A percentile compares a stretch with the other conserved stretches of the same genome.
These are phyloP conservation scores for Pythium chondricola DNA, from an alignment of 352 stramenopile genomes.

Conservation along the genomic window DNA sequence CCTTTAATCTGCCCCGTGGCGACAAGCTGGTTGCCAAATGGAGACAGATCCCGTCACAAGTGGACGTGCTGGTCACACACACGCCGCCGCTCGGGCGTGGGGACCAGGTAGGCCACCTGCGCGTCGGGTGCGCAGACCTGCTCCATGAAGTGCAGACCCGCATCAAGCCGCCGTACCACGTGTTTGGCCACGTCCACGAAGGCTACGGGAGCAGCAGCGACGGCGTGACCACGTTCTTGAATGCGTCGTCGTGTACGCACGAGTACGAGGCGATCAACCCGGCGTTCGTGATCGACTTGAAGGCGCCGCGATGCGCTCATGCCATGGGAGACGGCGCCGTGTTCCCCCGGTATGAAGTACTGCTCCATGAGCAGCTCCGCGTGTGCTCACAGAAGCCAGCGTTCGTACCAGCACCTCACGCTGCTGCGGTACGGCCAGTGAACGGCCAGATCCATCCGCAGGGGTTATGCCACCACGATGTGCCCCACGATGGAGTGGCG, in stretches of 20 bases:
- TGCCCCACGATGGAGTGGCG: slow-evolving; percentile 2
- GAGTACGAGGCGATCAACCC: slow-evolving; percentile 70
- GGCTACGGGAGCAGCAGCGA: slow-evolving; percentile 66
- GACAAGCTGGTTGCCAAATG: slow-evolving; percentile 35
- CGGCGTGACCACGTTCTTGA: slow-evolving; percentile 80
- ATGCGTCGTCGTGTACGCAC: slow-evolving; percentile 75
- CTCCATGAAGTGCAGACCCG: slow-evolving; percentile 55
- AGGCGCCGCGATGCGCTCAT: slow-evolving; percentile 5
- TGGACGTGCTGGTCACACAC: slow-evolving; percentile 88
- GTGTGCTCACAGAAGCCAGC: slow-evolving; percentile 51
- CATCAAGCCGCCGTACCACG: slow-evolving; percentile 66
- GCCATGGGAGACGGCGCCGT: slow-evolving; percentile 25
- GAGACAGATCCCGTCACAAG: slow-evolving; percentile 43
- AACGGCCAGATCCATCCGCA: neutral
- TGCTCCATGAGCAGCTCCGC: slow-evolving; percentile 61
- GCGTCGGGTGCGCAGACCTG: slow-evolving; percentile 75
- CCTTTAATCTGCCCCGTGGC: slow-evolving; percentile 64
- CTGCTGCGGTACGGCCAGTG: too few relatives aligned
- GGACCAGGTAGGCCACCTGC: slow-evolving; percentile 47
- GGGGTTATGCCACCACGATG: neutral
- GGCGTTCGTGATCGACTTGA: slow-evolving; percentile 51
- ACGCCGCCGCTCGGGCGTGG: slow-evolving; percentile 73
- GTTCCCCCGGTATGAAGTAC: slow-evolving; percentile 36
- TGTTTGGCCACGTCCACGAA: slow-evolving; percentile 91
- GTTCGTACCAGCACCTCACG: slow-evolving; percentile 36